phyloP scores from a whole-genome alignment of 2,329 filamentous ascomycete genomes.

The Fusarium oxysporum region DNA sequence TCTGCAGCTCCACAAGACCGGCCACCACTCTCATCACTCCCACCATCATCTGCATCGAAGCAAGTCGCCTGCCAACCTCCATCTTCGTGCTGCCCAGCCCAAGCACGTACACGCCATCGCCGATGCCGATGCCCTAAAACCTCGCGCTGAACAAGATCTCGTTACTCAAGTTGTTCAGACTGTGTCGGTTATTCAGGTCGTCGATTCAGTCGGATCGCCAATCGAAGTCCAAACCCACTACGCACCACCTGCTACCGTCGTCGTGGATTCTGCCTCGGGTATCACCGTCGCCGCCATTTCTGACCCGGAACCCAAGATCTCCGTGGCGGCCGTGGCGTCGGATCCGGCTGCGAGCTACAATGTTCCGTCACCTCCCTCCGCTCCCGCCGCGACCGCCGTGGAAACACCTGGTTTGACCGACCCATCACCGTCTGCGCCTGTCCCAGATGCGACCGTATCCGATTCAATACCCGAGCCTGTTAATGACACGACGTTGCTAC shows the following conservation, averaged over 20 bases:
- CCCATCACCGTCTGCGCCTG: slow-evolving; percentile 26
- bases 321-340: slow-evolving; percentile 41
- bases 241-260: slow-evolving; percentile 53
- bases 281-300: slow-evolving; percentile 52
- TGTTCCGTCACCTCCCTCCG: slow-evolving; percentile 34
- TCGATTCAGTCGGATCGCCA: slow-evolving; percentile 61
- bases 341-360: slow-evolving; percentile 39
- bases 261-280: slow-evolving; percentile 52
- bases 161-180: slow-evolving; percentile 65
- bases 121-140: slow-evolving; percentile 31
- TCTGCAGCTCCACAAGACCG: slow-evolving; percentile 34
- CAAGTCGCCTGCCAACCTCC: slow-evolving; percentile 28
- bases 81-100: slow-evolving; percentile 40
- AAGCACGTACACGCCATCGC: slow-evolving; percentile 22
- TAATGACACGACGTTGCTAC: slow-evolving; percentile 26
- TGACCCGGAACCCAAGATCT: slow-evolving; percentile 38
- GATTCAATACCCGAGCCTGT: slow-evolving; percentile 27
- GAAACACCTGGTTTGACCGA: slow-evolving; percentile 39
- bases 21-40: slow-evolving; percentile 40
- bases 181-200: slow-evolving; percentile 65
- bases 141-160: slow-evolving; percentile 42
- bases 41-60: slow-evolving; percentile 40
- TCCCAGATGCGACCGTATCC: slow-evolving; percentile 29
- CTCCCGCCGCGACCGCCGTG: slow-evolving; percentile 28
- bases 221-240: slow-evolving; percentile 58